These are phyloP conservation scores for Auriscalpium orientale DNA, from an alignment of 768 basidiomycete genomes.

Conservation along the genomic window DNA sequence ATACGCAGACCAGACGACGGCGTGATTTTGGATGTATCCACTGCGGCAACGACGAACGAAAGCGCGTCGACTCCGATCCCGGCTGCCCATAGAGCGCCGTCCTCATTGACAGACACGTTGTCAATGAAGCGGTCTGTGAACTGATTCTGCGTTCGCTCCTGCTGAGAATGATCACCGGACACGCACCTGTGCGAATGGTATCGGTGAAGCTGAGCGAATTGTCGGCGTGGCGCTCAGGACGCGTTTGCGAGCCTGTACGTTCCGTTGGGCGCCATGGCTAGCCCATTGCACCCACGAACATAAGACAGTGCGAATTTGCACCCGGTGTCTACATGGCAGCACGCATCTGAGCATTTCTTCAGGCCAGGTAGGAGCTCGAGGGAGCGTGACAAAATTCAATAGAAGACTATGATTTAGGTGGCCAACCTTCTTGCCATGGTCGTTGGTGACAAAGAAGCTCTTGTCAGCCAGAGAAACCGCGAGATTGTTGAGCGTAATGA, in stretches of 20 bases:
- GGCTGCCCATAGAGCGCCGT: constrained; percentile 58
- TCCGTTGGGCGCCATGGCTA: constrained; percentile 42
- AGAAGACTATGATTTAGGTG: constrained; percentile 26
- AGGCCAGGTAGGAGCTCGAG: too few relatives aligned
- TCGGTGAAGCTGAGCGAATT: constrained; percentile 50
- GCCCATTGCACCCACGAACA: constrained; percentile 56
- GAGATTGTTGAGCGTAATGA: constrained; percentile 65
- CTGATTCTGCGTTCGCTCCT: background rate
- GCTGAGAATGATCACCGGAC: constrained; percentile 1
- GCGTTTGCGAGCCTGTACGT: constrained; percentile 53
- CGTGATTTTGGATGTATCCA: constrained; percentile 27
- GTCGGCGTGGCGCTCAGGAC: constrained; percentile 52
- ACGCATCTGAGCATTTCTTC: constrained; percentile 42
- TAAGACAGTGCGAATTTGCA: constrained; percentile 52
- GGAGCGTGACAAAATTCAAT: too few relatives aligned
- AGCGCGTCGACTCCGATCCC: constrained; percentile 40
- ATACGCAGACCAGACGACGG: constrained; percentile 47
- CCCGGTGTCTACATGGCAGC: constrained; percentile 51
- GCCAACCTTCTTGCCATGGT: constrained; percentile 48
- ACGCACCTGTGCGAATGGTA: constrained; percentile 42
- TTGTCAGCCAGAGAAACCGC: constrained; percentile 57
- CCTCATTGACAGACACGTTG: constrained; percentile 51
- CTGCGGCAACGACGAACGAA: constrained; percentile 31
- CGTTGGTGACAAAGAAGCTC: constrained; percentile 67
- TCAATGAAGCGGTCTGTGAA: constrained; percentile 44